Evolutionary conservation across 2,329 filamentous ascomycete genomes (phyloP), one percentile per base, ranked within the genome.

Genomic region (Fusarium metavorans): DNA sequence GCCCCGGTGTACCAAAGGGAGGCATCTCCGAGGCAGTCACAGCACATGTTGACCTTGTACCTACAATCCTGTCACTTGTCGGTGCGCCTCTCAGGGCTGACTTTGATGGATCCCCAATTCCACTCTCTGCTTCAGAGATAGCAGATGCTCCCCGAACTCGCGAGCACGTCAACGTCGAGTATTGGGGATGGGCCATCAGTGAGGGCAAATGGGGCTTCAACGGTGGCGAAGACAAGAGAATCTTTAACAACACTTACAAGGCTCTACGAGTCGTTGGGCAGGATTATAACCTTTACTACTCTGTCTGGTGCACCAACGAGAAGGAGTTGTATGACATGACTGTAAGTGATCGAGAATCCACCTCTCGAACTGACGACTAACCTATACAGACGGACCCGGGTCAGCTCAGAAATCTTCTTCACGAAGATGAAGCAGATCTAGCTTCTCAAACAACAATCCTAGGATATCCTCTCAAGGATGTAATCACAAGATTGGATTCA

Each of bases 401-500:
- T 58, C 87, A 91, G 79, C 82, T 80, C 5, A 64, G 64, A 30
- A 81, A 81, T 25, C 75, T 81, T 2, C 68, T 81, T 8, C 74
- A 75, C 45, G 7, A 60, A 0, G 72, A 76, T 11, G 74, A 75
- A 32, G 43, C 43, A 7, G 45, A 52, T 11, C 32, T 68, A 14
- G 61, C 64, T 48, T 10, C 69, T 64, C 41, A 39, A 27, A 59
- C 56, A 2, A 72, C 52, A 2, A 66, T 85, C n/a, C 76, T 84
- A 8, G 82, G 82, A 6, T 74, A 80, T 13, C 77, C 82, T 18
- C 72, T 86, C 1, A 60, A 79, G 10, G 84, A 85, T 64, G 81
- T 90, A 3, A 76, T 87, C n/a, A 79, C 83, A n/a, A 85, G 89
- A 6, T 83, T 92, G 0, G 89, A 92, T 72, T 84, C 89, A 2